Percentiles rank a stretch among this genome's conserved stretches.
phyloP scores from a whole-genome alignment of 345 rosid genomes.

The Tarenaya hassleriana region DNA sequence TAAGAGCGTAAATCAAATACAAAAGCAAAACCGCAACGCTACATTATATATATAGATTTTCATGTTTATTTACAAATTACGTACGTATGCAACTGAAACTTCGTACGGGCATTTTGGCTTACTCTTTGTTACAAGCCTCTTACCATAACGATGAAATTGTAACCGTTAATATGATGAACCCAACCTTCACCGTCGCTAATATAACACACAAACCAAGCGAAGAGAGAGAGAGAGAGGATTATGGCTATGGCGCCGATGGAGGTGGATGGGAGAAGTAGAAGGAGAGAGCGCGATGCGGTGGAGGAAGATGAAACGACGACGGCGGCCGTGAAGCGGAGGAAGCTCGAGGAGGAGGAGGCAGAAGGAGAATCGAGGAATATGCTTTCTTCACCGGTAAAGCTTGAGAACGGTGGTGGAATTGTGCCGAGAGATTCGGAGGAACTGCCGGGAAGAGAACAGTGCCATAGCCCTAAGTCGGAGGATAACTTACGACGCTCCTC shows the following conservation, averaged over 20 bases:
- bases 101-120: slow-evolving; percentile 20
- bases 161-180: background rate
- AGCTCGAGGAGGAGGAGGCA: slow-evolving; percentile 24
- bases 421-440: slow-evolving; percentile 20
- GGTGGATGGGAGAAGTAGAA: slow-evolving; percentile 9
- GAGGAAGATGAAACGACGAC: slow-evolving; percentile 11
- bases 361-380: slow-evolving; percentile 27
- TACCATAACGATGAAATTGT: background rate
- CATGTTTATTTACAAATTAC: slow-evolving; percentile 3
- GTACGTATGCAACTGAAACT: no score
- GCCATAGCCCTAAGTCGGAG: background rate
- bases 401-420: slow-evolving; percentile 14
- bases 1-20: no score
- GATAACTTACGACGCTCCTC: slow-evolving; percentile 1
- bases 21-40: no score
- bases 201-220: no score
- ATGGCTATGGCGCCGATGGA: slow-evolving; percentile 23
- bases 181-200: background rate
- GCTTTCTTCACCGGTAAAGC: slow-evolving; percentile 14
- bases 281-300: slow-evolving; percentile 18
- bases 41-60: no score
- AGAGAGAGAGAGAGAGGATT: slow-evolving; percentile 13
- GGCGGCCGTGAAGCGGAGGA: slow-evolving; percentile 20
- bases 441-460: slow-evolving; percentile 17
- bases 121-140: no score